Percentiles rank a stretch among this genome's conserved stretches.
Evolutionary conservation across 108 stramenopile genomes (phyloP).

Genomic region (Cyclostephanos invisitatus): DNA sequence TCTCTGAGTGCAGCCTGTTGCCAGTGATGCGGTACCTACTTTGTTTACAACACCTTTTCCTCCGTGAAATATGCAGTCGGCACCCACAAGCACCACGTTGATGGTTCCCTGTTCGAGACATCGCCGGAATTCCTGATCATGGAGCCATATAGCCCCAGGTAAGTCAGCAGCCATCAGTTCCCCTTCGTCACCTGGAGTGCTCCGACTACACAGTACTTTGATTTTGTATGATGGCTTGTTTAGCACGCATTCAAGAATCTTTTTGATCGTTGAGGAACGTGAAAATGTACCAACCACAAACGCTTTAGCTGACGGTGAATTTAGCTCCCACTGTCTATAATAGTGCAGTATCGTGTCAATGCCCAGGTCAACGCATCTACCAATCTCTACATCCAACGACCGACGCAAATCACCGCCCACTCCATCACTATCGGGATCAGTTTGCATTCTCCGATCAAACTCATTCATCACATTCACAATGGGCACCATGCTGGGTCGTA

Average conservation of each 20-base stretch:
- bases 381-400: conserved; percentile 28
- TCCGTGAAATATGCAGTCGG: conserved; percentile 49
- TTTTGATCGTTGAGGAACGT: conserved; percentile 51
- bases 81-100: conserved; percentile 45
- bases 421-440: background rate
- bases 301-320: background rate
- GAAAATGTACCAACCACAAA: conserved; percentile 52
- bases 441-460: conserved; percentile 22
- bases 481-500: conserved; percentile 60
- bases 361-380: conserved; percentile 28
- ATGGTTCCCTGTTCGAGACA: conserved; percentile 27
- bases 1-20: conserved; percentile 12
- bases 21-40: conserved; percentile 44
- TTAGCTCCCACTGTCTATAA: conserved; percentile 7
- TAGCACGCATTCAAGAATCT: conserved; percentile 28
- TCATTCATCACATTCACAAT: conserved; percentile 55
- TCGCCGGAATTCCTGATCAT: conserved; percentile 36
- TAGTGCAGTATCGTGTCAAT: conserved; percentile 20
- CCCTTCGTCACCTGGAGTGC: conserved; percentile 56
- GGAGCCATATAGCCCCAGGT: conserved; percentile 25
- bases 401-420: conserved; percentile 13
- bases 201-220: conserved; percentile 45
- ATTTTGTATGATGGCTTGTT: conserved; percentile 8
- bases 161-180: conserved; percentile 55
- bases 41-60: conserved; percentile 50